phyloP scores from a whole-genome alignment of 1,284 basidiomycete species.

The Ganoderma leucocontextum region DNA sequence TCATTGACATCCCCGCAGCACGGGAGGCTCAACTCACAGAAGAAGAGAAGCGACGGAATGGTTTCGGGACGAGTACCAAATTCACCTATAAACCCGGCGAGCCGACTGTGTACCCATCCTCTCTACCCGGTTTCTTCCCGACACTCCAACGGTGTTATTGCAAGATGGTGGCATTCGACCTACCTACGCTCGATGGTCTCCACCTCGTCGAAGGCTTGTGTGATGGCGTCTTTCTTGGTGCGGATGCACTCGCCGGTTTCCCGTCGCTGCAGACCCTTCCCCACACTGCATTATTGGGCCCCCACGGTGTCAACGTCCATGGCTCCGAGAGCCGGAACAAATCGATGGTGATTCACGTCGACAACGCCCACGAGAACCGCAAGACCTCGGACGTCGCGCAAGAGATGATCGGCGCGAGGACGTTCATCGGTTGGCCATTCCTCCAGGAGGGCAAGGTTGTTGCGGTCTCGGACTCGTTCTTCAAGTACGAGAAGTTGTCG shows the following conservation, averaged over 20 bases:
- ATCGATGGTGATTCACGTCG: conserved; percentile 90
- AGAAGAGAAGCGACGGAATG: conserved; percentile 84
- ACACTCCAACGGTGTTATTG: conserved; percentile 87
- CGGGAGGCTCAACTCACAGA: conserved; percentile 80
- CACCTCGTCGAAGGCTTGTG: conserved; percentile 89
- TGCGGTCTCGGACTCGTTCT: conserved; percentile 87
- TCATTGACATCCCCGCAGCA: conserved; percentile 48
- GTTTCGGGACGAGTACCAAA: conserved; percentile 80
- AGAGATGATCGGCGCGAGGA: conserved; percentile 79
- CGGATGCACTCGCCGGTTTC: conserved; percentile 92
- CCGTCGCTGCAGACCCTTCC: conserved; percentile 93
- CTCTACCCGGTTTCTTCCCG: conserved; percentile 95
- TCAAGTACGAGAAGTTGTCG: conserved; percentile 83
- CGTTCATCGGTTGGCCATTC: conserved; percentile 94
- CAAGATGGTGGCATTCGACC: conserved; percentile 80
- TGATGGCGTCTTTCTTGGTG: conserved; percentile 90
- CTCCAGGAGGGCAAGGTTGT: conserved; percentile 91
- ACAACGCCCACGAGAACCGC: conserved; percentile 75
- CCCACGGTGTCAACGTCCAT: conserved; percentile 95
- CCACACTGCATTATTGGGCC: conserved; percentile 78
- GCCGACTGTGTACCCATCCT: conserved; percentile 83
- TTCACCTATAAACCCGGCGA: conserved; percentile 80
- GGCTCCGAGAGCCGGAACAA: conserved; percentile 90
- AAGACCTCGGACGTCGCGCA: conserved; percentile 81
- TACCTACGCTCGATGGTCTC: conserved; percentile 90